Base-by-base conservation (phyloP, 768 basidiomycete genomes). In the Lentinula sp. region DNA sequence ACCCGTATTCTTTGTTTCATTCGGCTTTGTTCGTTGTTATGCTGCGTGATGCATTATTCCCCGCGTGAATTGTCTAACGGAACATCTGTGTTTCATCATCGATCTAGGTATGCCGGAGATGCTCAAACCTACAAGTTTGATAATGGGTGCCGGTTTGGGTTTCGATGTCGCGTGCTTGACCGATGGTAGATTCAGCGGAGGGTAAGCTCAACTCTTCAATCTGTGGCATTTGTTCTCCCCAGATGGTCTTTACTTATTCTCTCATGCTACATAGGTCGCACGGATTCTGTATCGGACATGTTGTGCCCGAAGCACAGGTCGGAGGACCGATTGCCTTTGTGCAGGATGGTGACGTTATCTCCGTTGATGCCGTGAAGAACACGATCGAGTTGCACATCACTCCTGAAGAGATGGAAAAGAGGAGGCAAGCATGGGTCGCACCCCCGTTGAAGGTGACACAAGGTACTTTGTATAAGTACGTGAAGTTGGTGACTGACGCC, bases 131-230 rank as follows among this genome's bases (percentile, higher is more conserved):
- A 98, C 96, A 36, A 93, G 92, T 77, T 72, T 98, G 69, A 95
- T 99, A 73, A 98, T 99, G 93, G 97, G 97, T 59, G 97, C 97
- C 12, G 97, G 97, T 10, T 81, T 98, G 10, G 97, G 97, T 10
- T 78, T 90, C 65, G 96, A 98, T 67, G 97, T 98, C 53, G 96
- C 96, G 42, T 98, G 93, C 73, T 74, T 99, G 65, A 99, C 97
- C 16, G 96, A 99, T 75, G 97, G 97, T 55, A 87, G 97, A 65
- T 99, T 99, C 80, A 93, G 91, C 71, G 95, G 95, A 78, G 95
- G 95, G 94, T 97, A 68, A 75, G 88, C 80, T 45, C 60, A 9
- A 37, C 61, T 23, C 13, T 37, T 20, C 48, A 28, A n/a, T 52
- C 45, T 32, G 54, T 58, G 41, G 48, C 23, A 12, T 12, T 57